Conservation (phyloP, 2,329 filamentous ascomycete species). For the Fonsecaea nubica region DNA sequence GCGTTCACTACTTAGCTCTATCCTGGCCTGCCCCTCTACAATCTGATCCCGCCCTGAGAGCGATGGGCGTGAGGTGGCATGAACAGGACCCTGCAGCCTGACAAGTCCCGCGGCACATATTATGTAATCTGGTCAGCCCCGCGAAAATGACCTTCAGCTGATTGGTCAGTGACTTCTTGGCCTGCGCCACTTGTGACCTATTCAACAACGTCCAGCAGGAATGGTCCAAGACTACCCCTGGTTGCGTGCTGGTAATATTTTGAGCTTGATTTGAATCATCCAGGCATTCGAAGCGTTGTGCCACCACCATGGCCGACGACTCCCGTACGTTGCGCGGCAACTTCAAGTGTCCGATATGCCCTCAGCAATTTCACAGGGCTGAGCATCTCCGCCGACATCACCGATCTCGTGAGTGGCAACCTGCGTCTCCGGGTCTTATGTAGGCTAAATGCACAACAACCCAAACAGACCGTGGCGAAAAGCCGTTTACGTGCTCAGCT, state of each 20-base stretch:
- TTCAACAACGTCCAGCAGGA: too few species aligned
- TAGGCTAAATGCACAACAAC: neutral
- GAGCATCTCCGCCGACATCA: constrained; percentile 5
- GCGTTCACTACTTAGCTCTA: too few species aligned
- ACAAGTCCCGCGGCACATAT: too few species aligned
- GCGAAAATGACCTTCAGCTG: too few species aligned
- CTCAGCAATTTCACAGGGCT: neutral
- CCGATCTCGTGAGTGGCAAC: neutral
- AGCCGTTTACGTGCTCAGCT: neutral
- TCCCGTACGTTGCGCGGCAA: neutral
- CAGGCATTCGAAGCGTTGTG: neutral
- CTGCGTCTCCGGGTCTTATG: neutral
- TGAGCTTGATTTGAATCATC: neutral
- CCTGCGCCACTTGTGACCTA: too few species aligned
- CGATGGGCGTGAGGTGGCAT: too few species aligned
- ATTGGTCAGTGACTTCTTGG: too few species aligned
- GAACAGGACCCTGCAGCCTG: too few species aligned
- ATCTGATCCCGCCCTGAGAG: too few species aligned
- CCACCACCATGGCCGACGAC: neutral
- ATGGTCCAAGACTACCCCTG: too few species aligned
- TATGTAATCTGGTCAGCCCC: too few species aligned
- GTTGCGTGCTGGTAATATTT: neutral
- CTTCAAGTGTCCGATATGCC: constrained; percentile 3
- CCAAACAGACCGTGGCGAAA: constrained; percentile 2
- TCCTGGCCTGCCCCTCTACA: too few species aligned